Conservation (phyloP, 2,329 filamentous ascomycete genomes). For the Colletotrichum sp. region DNA sequence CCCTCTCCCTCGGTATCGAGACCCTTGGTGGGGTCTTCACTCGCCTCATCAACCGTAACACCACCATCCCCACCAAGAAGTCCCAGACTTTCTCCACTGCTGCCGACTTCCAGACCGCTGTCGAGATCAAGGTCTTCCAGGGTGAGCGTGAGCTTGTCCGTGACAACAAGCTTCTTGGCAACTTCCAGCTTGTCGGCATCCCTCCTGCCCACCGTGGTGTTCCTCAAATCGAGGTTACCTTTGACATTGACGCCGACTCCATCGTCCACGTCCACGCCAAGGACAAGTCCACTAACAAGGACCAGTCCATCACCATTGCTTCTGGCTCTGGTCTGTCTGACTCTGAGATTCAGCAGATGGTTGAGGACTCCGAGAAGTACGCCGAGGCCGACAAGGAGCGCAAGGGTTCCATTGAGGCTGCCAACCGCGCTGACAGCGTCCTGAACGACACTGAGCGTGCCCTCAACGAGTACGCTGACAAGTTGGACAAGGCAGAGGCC, state of each 20-base stretch:
- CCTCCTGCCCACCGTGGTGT: constrained; percentile 95
- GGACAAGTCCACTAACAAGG: constrained; percentile 99
- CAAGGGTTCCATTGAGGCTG: constrained; percentile 92
- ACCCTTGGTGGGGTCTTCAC: constrained; percentile 98
- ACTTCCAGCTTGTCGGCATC: constrained; percentile 99
- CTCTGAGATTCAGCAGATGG: constrained; percentile 94
- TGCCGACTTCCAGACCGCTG: constrained; percentile 96
- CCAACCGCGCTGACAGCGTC: constrained; percentile 96
- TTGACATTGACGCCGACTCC: constrained; percentile 97
- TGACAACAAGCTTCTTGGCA: constrained; percentile 98
- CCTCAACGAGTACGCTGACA: constrained; percentile 94
- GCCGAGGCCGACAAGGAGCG: constrained; percentile 95
- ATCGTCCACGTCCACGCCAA: constrained; percentile 98
- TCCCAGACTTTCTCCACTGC: constrained; percentile 98
- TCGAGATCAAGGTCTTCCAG: constrained; percentile 99
- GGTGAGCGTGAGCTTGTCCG: constrained; percentile 98
- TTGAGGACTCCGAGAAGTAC: constrained; percentile 96
- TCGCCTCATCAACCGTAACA: constrained; percentile 98
- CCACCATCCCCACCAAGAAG: constrained; percentile 99
- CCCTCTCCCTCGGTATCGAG: constrained; percentile 97
- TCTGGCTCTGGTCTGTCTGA: constrained; percentile 97
- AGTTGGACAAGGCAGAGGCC: constrained; percentile 94
- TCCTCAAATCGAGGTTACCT: constrained; percentile 96
- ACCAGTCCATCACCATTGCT: constrained; percentile 98
- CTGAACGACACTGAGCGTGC: constrained; percentile 98